Percentiles rank a stretch among this genome's conserved stretches.
These are phyloP conservation scores for Zea mays DNA, from an alignment of 176 grass and related monocot species.

Conservation along the genomic window Zm-B73-REFERENCE-NAM-5.0 NC_050096.1:279402501-279403000, in stretches of 20 bases:
- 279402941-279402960: not conserved
- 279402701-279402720: not conserved
- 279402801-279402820: slow-evolving; percentile 51
- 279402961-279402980: not conserved
- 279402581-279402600: not conserved
- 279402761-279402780: slow-evolving; percentile 55
- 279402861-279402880: slow-evolving; percentile 48
- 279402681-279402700: not conserved
- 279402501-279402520: slow-evolving; percentile 44
- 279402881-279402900: slow-evolving; percentile 36
- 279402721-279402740: slow-evolving; percentile 27
- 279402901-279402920: not conserved
- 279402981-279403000: slow-evolving; percentile 11
- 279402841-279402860: slow-evolving; percentile 40
- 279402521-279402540: not conserved
- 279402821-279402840: slow-evolving; percentile 28
- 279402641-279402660: not conserved
- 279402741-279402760: slow-evolving; percentile 19
- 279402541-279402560: slow-evolving; percentile 9
- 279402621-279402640: not conserved
- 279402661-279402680: not conserved
- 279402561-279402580: slow-evolving; percentile 21
- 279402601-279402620: not conserved
- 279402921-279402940: slow-evolving; percentile 23
- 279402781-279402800: slow-evolving; percentile 25